A percentile compares a stretch with the other conserved stretches of the same genome.
Conservation (phyloP, 1,139 yeast genomes). For the Meyerozyma smithsonii region DNA sequence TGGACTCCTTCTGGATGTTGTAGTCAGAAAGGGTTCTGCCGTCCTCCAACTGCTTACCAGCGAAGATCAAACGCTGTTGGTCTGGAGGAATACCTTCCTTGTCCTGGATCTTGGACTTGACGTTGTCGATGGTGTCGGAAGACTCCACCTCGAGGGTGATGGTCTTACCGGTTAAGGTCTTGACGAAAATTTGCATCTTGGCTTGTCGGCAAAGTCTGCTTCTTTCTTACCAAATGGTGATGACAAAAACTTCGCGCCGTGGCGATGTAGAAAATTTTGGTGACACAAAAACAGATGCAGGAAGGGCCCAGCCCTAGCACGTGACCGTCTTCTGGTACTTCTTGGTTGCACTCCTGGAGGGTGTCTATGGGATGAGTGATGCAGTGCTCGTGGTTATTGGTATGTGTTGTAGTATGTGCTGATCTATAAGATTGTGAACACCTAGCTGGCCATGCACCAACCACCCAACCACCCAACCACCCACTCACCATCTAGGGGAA, state of each 20-base stretch:
- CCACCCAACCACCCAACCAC: too few relatives aligned
- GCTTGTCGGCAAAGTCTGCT: slow-evolving; percentile 48
- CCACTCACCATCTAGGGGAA: too few relatives aligned
- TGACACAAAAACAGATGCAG: too few relatives aligned
- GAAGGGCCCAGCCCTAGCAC: background rate
- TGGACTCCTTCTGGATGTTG: slow-evolving; percentile 99
- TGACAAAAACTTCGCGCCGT: slow-evolving; percentile 4
- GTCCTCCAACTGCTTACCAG: slow-evolving; percentile 99
- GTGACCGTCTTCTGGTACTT: too few relatives aligned
- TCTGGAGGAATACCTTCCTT: slow-evolving; percentile 99
- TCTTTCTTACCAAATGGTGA: slow-evolving; percentile 45
- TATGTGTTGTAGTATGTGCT: too few relatives aligned
- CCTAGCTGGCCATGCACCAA: too few relatives aligned
- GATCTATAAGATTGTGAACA: too few relatives aligned
- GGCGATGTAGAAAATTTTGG: too few relatives aligned
- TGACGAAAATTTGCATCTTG: slow-evolving; percentile 97
- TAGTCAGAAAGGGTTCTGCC: slow-evolving; percentile 98
- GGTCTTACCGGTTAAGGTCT: slow-evolving; percentile 98
- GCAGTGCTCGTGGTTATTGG: too few relatives aligned
- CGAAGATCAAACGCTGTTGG: slow-evolving; percentile 98
- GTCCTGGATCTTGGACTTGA: slow-evolving; percentile 99
- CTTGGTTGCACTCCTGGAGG: too few relatives aligned
- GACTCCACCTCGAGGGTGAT: slow-evolving; percentile 99
- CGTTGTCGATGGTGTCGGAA: slow-evolving; percentile 98
- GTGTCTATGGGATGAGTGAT: too few relatives aligned